phyloP scores from a whole-genome alignment of 495 filamentous ascomycete species.

The Patellaria atrata region DNA sequence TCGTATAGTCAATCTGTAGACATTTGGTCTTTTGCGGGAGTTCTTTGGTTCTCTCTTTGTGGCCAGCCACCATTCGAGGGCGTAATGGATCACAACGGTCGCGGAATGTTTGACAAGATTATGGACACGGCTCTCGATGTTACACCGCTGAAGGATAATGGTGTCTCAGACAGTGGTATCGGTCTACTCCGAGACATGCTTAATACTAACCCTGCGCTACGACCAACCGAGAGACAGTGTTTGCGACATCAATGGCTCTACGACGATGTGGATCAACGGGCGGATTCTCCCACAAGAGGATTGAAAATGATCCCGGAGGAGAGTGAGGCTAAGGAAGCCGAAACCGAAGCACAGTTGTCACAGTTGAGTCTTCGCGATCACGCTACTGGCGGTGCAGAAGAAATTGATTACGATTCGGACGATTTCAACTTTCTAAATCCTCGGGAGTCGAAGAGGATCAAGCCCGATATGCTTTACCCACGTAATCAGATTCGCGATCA shows the following conservation, averaged over 20 bases:
- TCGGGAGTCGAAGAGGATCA: constrained; percentile 24
- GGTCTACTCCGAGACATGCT: constrained; percentile 67
- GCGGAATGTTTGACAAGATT: constrained; percentile 63
- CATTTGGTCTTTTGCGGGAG: constrained; percentile 86
- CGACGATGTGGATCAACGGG: constrained; percentile 28
- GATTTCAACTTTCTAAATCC: constrained; percentile 18
- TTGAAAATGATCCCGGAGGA: constrained; percentile 36
- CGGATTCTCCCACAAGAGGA: constrained; percentile 17
- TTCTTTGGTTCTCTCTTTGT: constrained; percentile 69
- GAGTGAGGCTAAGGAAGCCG: constrained; percentile 35
- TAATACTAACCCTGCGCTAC: constrained; percentile 49
- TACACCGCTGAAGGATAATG: constrained; percentile 36
- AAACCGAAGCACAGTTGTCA: constrained; percentile 44
- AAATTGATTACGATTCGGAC: constrained; percentile 21
- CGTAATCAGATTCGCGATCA: constrained; percentile 21
- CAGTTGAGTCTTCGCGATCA: constrained; percentile 49
- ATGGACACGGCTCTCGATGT: constrained; percentile 58
- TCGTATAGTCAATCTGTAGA: constrained; percentile 78
- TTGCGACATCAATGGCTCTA: constrained; percentile 54
- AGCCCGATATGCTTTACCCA: constrained; percentile 16
- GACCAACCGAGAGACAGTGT: constrained; percentile 50
- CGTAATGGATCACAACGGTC: constrained; percentile 39
- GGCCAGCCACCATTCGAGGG: constrained; percentile 66
- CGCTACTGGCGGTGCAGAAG: constrained; percentile 20
- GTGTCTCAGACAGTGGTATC: constrained; percentile 49